Conservation (phyloP, 1,284 basidiomycete species). For the Ceratobasidium sp. region DNA sequence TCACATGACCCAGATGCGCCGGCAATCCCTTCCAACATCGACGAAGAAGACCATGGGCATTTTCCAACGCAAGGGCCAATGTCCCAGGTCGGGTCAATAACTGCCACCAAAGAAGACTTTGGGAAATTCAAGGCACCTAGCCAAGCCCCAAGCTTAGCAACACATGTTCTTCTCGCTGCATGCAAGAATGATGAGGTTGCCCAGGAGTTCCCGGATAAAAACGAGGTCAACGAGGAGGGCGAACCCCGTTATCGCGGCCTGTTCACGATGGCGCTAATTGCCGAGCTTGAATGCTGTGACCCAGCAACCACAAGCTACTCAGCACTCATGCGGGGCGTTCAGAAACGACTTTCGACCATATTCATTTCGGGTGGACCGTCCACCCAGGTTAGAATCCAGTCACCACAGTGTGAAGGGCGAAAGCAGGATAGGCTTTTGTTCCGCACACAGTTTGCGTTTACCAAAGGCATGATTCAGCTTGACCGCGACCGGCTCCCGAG, state of each 20-base stretch:
- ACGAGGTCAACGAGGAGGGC: background rate
- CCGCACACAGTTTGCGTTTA: slow-evolving; percentile 12
- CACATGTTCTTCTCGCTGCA: slow-evolving; percentile 33
- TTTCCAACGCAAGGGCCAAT: background rate
- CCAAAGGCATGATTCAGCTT: slow-evolving; percentile 28
- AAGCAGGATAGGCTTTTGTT: slow-evolving; percentile 39
- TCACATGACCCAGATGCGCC: background rate
- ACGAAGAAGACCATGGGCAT: background rate
- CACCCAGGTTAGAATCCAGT: background rate
- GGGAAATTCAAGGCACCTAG: background rate
- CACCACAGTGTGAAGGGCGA: slow-evolving; percentile 35
- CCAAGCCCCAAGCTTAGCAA: background rate
- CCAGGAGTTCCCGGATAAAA: background rate
- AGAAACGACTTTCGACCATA: background rate
- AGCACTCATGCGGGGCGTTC: background rate
- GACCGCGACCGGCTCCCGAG: background rate
- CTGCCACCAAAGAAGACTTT: background rate
- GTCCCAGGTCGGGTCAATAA: background rate
- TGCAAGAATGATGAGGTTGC: slow-evolving; percentile 12
- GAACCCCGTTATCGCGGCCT: background rate
- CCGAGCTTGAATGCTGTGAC: slow-evolving; percentile 2
- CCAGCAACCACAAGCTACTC: slow-evolving; percentile 22
- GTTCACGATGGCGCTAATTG: slow-evolving; percentile 5
- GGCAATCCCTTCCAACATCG: background rate
- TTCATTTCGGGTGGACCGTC: too few relatives aligned